phyloP scores from a whole-genome alignment of 441 rosid genomes.

The Eutrema salsugineum region DNA sequence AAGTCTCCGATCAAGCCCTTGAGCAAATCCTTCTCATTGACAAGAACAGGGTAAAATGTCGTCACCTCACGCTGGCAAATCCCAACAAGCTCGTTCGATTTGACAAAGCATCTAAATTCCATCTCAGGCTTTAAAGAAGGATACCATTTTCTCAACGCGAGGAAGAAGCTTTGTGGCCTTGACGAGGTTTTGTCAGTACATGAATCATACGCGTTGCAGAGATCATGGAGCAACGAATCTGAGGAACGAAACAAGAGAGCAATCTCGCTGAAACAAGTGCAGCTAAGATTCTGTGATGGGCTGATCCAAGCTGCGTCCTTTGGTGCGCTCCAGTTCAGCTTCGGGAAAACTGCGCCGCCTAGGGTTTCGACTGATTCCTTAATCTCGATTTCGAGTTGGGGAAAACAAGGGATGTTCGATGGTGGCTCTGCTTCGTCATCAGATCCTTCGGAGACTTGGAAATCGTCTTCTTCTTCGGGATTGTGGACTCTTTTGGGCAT shows the following conservation, averaged over 20 bases:
- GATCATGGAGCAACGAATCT: constrained; percentile 67
- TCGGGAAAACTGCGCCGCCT: constrained; percentile 66
- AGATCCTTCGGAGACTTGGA: constrained; percentile 58
- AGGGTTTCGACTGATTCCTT: constrained; percentile 57
- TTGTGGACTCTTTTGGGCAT: constrained; percentile 68
- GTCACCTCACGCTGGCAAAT: constrained; percentile 81
- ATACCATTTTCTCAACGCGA: constrained; percentile 82
- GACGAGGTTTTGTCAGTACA: constrained; percentile 46
- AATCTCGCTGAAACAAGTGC: constrained; percentile 69
- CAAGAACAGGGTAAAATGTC: constrained; percentile 58
- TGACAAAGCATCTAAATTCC: constrained; percentile 82
- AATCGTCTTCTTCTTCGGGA: constrained; percentile 63
- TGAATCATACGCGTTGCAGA: constrained; percentile 72
- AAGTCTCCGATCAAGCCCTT: constrained; percentile 42
- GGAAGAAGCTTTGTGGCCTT: constrained; percentile 62
- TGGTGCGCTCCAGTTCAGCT: constrained; percentile 88
- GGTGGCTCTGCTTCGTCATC: constrained; percentile 59
- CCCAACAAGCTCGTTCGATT: constrained; percentile 48
- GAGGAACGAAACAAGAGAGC: constrained; percentile 70
- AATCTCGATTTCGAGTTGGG: constrained; percentile 60
- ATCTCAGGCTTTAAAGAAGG: constrained; percentile 55
- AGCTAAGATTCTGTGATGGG: constrained; percentile 60
- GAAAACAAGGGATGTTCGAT: constrained; percentile 45
- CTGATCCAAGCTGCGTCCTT: constrained; percentile 91
- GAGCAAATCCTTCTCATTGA: constrained; percentile 37